Evolutionary conservation across 2,329 filamentous ascomycete species (phyloP), one percentile per base, ranked within the genome.

Genomic region (Tolypocladium paradoxum): DNA sequence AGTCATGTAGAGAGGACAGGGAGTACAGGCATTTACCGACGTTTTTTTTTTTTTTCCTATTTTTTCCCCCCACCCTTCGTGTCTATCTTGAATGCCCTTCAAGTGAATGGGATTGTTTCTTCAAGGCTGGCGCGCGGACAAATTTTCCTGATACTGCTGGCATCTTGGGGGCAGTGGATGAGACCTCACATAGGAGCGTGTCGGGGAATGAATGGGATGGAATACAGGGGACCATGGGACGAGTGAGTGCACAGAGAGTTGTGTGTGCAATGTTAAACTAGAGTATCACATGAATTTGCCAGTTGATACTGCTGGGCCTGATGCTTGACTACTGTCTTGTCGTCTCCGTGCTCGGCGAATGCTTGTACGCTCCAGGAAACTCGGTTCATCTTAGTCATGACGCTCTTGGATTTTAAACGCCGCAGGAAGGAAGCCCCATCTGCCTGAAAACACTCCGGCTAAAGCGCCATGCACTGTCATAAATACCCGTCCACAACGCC

Each of bases 1-100:
- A 70, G 57, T 71, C 69, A 71, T 71, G 69, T 71, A 71, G 68
- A 69, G 64, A 68, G 65, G 64, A 62, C 60, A 62, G 65, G 68
- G 68, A 70, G 67, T 70, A 67, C 64, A 66, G 68, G 66, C 62
- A 67, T 56, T 54, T 53, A 53, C 34, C 49, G 54, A 48, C 47
- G 22, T 51, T 53, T 58, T 62, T 56, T 60, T 60, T 53, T 53
- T 56, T 35, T 51, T 54, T 51, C n/a, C n/a, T n/a, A n/a, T n/a
- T n/a, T n/a, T n/a, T n/a, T n/a, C n/a, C n/a, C n/a, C n/a, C n/a
- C n/a, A 40, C 47, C 53, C 48, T 54, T 56, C 55, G 47, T 53
- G 56, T 56, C 58, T 57, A 48, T 59, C 53, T 58, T 60, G 53
- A 63, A 62, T 62, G 59, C 61, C 65, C 59, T 63, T 69, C 65